A percentile compares a stretch with the other conserved stretches of the same genome.
phyloP scores from a whole-genome alignment of 352 stramenopile genomes.

The Globisporangium abappressorium region DNA sequence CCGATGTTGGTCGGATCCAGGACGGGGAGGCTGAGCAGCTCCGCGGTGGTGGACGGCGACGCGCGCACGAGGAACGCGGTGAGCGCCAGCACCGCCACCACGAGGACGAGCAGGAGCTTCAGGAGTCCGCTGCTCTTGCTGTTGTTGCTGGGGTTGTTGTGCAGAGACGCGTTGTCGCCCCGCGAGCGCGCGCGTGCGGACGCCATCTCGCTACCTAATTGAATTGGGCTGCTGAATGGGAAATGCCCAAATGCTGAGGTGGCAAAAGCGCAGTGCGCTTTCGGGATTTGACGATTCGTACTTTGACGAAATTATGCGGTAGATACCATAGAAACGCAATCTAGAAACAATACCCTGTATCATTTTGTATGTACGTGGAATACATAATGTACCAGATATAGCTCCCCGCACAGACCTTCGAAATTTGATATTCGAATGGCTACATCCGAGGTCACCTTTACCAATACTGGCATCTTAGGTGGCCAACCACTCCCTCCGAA shows the following conservation, averaged over 20 bases:
- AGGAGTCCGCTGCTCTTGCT: neutral
- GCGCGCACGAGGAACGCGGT: conserved; percentile 10
- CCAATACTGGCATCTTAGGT: neutral
- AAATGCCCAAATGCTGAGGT: conserved; percentile 5
- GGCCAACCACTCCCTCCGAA: neutral
- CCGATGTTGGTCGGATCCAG: conserved; percentile 54
- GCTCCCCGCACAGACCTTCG: neutral
- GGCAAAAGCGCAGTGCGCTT: neutral
- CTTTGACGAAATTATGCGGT: no score
- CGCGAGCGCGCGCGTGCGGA: conserved; percentile 19
- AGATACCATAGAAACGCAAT: no score
- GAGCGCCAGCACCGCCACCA: conserved; percentile 10
- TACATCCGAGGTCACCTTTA: neutral
- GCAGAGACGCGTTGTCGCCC: neutral
- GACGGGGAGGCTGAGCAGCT: conserved; percentile 12
- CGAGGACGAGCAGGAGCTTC: neutral
- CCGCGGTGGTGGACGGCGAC: conserved; percentile 1
- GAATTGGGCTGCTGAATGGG: neutral
- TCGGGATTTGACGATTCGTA: no score
- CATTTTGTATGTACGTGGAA: no score
- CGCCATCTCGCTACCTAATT: conserved; percentile 9
- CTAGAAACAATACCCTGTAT: no score
- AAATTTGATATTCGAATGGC: neutral
- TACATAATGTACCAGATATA: no score
- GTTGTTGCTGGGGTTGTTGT: neutral